Evolutionary conservation across 768 basidiomycete species (phyloP).

Genomic region (Nevesoporus exiguus): DNA sequence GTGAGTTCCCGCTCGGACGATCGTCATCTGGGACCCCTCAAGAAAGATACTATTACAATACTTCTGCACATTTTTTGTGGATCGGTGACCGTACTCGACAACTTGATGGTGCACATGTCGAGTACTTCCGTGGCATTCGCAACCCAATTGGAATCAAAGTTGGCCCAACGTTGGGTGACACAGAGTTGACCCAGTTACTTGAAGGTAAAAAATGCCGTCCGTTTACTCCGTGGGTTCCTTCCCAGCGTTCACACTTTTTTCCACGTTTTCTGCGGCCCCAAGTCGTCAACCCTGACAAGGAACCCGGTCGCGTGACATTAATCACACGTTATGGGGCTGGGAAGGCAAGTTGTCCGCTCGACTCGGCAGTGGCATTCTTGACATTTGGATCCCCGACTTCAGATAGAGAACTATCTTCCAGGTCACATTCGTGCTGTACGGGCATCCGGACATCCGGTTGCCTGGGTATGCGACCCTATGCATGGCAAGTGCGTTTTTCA

Average conservation of each 20-base stretch:
- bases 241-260: background rate
- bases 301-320: slow-evolving; percentile 78
- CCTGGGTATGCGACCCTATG: slow-evolving; percentile 98
- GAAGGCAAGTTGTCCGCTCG: slow-evolving; percentile 50
- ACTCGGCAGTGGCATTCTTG: background rate
- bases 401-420: slow-evolving; percentile 76
- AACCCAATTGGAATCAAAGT: slow-evolving; percentile 97
- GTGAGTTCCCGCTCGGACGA: slow-evolving; percentile 48
- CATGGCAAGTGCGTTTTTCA: slow-evolving; percentile 81
- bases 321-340: slow-evolving; percentile 92
- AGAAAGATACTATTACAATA: slow-evolving; percentile 69
- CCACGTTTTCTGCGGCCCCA: background rate
- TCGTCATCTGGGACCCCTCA: slow-evolving; percentile 12
- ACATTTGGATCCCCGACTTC: background rate
- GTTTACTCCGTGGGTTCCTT: background rate
- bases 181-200: slow-evolving; percentile 73
- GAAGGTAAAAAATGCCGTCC: slow-evolving; percentile 52
- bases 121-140: slow-evolving; percentile 88
- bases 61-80: slow-evolving; percentile 94
- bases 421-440: slow-evolving; percentile 82
- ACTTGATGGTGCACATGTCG: slow-evolving; percentile 89
- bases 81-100: slow-evolving; percentile 95
- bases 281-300: slow-evolving; percentile 88
- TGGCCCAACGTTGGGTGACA: slow-evolving; percentile 79
- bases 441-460: slow-evolving; percentile 76